Percentiles rank a stretch among this genome's conserved stretches.
Conservation (phyloP, 768 basidiomycete species). For the Lactarius pseudohatsudake region DNA sequence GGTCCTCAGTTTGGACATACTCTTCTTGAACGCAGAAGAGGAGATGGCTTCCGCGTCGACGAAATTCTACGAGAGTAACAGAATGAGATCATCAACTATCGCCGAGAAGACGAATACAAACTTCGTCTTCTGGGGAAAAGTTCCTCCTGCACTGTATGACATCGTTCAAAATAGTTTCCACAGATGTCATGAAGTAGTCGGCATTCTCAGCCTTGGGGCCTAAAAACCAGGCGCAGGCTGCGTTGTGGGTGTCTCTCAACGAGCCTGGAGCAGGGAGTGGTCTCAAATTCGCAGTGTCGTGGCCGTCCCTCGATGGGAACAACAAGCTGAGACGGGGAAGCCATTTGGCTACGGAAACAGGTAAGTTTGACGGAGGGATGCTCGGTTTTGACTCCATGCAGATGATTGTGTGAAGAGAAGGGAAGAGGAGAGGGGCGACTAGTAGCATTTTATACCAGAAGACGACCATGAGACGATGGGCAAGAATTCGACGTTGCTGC, state of each 20-base stretch:
- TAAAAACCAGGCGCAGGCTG: constrained; percentile 41
- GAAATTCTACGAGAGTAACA: constrained; percentile 27
- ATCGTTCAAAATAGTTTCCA: constrained; percentile 33
- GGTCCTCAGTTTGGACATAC: constrained; percentile 30
- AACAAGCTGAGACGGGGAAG: constrained; percentile 3
- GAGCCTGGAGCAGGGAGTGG: constrained; percentile 12
- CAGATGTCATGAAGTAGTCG: constrained; percentile 33
- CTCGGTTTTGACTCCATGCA: constrained; percentile 1
- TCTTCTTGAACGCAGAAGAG: constrained; percentile 30
- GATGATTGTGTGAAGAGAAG: not conserved
- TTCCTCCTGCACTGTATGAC: constrained; percentile 32
- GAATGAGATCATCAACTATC: not conserved
- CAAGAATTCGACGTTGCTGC: not conserved
- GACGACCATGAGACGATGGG: not conserved
- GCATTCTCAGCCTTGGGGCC: constrained; percentile 43
- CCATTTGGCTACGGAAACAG: constrained; percentile 14
- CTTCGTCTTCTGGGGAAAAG: constrained; percentile 38
- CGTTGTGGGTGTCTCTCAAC: constrained; percentile 27
- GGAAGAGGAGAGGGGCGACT: not conserved
- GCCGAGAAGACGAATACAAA: constrained; percentile 18
- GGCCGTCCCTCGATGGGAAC: not conserved
- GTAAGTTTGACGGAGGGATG: not conserved
- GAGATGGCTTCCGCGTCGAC: constrained; percentile 27
- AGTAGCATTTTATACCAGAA: constrained; percentile 5
- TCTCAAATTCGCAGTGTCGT: not conserved